Evolutionary conservation across 2,329 filamentous ascomycete genomes (phyloP), one percentile per base, ranked within the genome.

Genomic region (Phialemoniopsis sp.): DNA sequence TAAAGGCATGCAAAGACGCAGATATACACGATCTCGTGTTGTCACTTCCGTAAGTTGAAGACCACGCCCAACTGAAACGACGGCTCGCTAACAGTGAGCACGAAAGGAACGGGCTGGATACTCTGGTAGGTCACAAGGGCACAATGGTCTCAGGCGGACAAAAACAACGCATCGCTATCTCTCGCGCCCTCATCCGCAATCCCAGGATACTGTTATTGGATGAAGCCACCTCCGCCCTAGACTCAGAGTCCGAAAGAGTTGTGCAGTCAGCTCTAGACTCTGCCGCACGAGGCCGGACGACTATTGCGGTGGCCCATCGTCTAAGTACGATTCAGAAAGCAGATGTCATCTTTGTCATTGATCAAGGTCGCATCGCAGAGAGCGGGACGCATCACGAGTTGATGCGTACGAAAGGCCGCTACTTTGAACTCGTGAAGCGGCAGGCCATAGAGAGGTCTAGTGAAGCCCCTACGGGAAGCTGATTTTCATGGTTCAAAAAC

Each of bases 321-420:
- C 68, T 98, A 6, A 89, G 82, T 55, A 96, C 93, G 0, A 96
- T 97, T 44, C 89, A 95, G 58, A 90, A 93, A 58, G 91, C 91
- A 1, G 91, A 97, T 57, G 68, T 91, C 36, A 97, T 97, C 52
- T 96, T 94, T 49, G 91, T 97, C n/a, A 93, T 97, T 58, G 90
- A 96, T 60, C 82, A 87, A 52, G 93, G 91, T 8, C 76, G 80
- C 43, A 79, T 97, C 32, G 86, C 94, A 2, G 91, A 97, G 68
- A 76, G 78, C 49, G 91, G 91, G 5, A 89, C 81, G 8, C 91
- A 97, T 57, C 54, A 67, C 1, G 85, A 89, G 56, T 58, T 91
- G 52, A 81, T 87, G 75, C 73, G 70, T 48, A 74, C 71, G 56
- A 80, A 80, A 46, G 85, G 86, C 4, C 73, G 85, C 35, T 93